phyloP scores from a whole-genome alignment of 23 red algal species.

The Gracilariopsis chorda region DNA sequence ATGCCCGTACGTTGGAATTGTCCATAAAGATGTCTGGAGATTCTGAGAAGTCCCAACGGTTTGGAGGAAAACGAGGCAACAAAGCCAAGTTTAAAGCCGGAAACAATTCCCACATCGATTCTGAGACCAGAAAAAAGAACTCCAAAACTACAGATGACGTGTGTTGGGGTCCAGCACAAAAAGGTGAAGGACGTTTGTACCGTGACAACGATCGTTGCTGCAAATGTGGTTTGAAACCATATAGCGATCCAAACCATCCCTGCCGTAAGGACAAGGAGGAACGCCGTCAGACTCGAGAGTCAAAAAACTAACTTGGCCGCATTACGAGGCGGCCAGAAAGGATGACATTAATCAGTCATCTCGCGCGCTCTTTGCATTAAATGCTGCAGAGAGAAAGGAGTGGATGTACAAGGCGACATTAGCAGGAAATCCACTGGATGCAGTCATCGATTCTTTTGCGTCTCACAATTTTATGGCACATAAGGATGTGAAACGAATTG shows the following conservation, averaged over 20 bases:
- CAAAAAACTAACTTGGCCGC: constrained; percentile 43
- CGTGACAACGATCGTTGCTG: constrained; percentile 4
- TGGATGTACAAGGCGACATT: background rate
- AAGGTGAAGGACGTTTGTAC: background rate
- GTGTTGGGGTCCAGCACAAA: background rate
- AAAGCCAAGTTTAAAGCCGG: background rate
- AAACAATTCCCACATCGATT: background rate
- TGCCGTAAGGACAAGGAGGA: no score
- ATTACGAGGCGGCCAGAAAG: background rate
- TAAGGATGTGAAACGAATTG: background rate
- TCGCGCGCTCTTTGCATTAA: background rate
- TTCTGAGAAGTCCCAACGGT: background rate
- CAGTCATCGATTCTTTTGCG: constrained; percentile 30
- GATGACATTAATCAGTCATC: background rate
- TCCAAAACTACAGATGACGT: no score
- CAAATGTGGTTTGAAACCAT: background rate
- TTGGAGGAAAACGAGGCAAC: background rate
- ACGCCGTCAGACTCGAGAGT: no score
- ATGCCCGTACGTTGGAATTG: background rate
- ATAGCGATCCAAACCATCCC: no score
- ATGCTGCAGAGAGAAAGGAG: background rate
- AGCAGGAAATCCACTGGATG: background rate
- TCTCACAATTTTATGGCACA: constrained; percentile 31
- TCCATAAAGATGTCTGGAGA: background rate
- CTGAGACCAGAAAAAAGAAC: no score